Evolutionary conservation across 2,329 filamentous ascomycete genomes (phyloP), one percentile per base, ranked within the genome.

Genomic region (Verticillium albo-atrum): DNA sequence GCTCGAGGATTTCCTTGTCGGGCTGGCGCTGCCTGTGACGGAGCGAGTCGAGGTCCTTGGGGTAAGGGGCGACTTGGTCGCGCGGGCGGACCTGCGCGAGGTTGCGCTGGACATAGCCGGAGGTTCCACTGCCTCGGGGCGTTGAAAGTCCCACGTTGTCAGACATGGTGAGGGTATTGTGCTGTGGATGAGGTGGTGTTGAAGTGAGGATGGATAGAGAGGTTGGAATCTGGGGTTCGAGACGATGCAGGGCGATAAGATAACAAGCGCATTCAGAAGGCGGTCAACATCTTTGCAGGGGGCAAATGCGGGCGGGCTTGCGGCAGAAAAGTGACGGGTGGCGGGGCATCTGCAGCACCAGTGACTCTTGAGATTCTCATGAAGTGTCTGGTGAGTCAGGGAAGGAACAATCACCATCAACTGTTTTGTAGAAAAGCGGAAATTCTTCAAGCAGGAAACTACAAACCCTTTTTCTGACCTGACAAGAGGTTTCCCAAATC

Each of bases 71-170:
- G 61, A 80, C 83, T 68, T 86, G 84, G 77, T 96, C 92, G 76
- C 94, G 92, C 30, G 91, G 92, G 71, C 84, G 87, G 67, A 97
- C 87, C 71, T 94, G 88, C 20, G 95, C 95, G 35, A 92, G 86
- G 79, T 98, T 99, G 75, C 92, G 91, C 77, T 98, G 94, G 59
- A 99, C 94, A 74, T 98, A 98, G 72, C 95, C 95, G 1, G 94
- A 98, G 60, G 95, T 99, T 54, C 95, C 95, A 72, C 91, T 96
- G 66, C 95, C 95, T 70, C 95, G 89, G 3, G 95, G 95, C 4
- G 95, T 99, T 60, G 89, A 88, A 68, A 99, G 91, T 60, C 95
- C 96, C 70, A 99, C 95, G 79, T 99, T 99, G 66, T 95, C 92
- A 62, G 93, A 95, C 95, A 98, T 98, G 67, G 34, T 70, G 42